Conservation (phyloP, 352 stramenopile genomes). For the Phytophthora brassicae region DNA sequence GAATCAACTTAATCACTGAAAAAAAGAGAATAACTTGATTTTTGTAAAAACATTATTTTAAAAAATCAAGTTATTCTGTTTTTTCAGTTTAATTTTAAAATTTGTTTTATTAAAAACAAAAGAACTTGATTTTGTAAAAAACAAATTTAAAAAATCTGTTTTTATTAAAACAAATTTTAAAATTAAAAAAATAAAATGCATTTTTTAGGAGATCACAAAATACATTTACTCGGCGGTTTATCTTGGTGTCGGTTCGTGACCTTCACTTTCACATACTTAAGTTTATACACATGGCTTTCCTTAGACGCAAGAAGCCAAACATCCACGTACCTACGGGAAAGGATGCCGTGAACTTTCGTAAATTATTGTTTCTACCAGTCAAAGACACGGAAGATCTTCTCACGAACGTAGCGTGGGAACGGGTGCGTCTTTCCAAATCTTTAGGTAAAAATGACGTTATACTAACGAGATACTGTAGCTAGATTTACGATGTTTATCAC, state of each 20-base stretch:
- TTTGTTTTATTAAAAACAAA: too few species aligned
- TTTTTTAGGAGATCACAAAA: too few species aligned
- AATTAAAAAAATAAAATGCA: too few species aligned
- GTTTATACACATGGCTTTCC: constrained; percentile 47
- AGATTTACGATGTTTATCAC: constrained; percentile 73
- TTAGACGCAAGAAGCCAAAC: constrained; percentile 62
- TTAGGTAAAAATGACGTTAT: neutral
- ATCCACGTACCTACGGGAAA: constrained; percentile 70
- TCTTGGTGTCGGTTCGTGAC: constrained; percentile 23
- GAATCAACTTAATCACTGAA: constrained; percentile 14
- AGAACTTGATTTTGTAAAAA: too few species aligned
- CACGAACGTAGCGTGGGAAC: constrained; percentile 67
- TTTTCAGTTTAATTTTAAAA: too few species aligned
- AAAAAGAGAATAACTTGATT: constrained; percentile 8
- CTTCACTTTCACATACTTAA: too few species aligned
- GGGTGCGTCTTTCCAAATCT: constrained; percentile 27
- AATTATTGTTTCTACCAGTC: constrained; percentile 73
- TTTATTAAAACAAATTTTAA: too few species aligned
- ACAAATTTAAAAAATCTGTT: too few species aligned
- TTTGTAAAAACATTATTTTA: too few species aligned
- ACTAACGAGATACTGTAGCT: constrained; percentile 35
- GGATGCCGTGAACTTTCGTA: constrained; percentile 79
- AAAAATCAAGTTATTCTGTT: too few species aligned
- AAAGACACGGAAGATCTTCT: constrained; percentile 71
- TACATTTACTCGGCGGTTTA: constrained; percentile 15